Evolutionary conservation across 1,284 basidiomycete species (phyloP).

Genomic region (Meira nashicola): DNA sequence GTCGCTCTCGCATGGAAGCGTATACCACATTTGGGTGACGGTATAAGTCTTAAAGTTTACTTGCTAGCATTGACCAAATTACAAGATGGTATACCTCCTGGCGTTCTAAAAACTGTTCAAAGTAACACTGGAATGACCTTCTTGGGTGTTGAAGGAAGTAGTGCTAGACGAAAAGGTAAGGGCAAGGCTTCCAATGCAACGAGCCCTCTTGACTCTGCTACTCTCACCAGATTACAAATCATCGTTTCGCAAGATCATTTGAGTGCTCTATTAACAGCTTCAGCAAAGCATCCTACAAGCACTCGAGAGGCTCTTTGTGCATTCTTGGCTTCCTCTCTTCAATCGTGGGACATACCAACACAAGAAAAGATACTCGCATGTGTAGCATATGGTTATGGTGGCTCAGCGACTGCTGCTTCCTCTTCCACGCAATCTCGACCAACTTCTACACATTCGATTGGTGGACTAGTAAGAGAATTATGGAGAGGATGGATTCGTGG

Average conservation of each 20-base stretch:
- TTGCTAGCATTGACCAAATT: slow-evolving; percentile 35
- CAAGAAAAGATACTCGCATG: slow-evolving; percentile 28
- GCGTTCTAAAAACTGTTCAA: slow-evolving; percentile 11
- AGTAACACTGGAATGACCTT: background rate
- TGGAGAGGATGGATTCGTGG: slow-evolving; percentile 48
- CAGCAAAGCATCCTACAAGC: slow-evolving; percentile 31
- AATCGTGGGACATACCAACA: slow-evolving; percentile 32
- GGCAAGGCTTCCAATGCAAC: background rate
- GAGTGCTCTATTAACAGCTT: slow-evolving; percentile 28
- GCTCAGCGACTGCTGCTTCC: slow-evolving; percentile 6
- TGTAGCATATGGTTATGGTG: slow-evolving; percentile 21
- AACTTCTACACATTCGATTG: background rate
- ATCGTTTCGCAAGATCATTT: slow-evolving; percentile 24
- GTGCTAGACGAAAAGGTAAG: background rate
- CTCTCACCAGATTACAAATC: background rate
- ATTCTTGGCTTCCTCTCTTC: slow-evolving; percentile 39
- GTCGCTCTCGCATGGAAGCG: slow-evolving; percentile 31
- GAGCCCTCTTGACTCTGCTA: background rate
- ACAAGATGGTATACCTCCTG: slow-evolving; percentile 29
- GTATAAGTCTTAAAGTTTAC: slow-evolving; percentile 24
- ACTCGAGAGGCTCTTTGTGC: slow-evolving; percentile 37
- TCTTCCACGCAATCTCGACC: background rate
- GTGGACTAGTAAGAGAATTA: slow-evolving; percentile 41
- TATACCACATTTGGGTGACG: slow-evolving; percentile 22
- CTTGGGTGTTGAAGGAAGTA: background rate